Conservation (phyloP, 2,329 filamentous ascomycete species). For the Sporothrix pseudoabietina region DNA sequence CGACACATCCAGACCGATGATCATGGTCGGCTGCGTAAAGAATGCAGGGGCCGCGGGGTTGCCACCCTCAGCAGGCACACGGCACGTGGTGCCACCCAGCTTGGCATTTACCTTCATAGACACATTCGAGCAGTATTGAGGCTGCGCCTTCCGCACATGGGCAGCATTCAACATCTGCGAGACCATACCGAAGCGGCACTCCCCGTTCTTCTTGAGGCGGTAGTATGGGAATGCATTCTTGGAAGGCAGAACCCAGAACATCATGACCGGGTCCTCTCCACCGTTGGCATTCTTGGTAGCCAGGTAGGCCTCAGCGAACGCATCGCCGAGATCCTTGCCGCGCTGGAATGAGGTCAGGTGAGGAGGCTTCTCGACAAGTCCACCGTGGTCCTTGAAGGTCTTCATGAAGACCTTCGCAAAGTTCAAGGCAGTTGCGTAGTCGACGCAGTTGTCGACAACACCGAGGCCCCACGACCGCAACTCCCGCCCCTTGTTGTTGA, state of each 20-base stretch:
- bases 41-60: constrained; percentile 38
- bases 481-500: constrained; percentile 57
- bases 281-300: constrained; percentile 54
- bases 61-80: constrained; percentile 42
- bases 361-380: constrained; percentile 47
- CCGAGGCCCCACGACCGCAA: constrained; percentile 77
- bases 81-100: constrained; percentile 77
- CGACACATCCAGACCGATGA: constrained; percentile 90
- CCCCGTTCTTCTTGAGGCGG: constrained; percentile 84
- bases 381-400: constrained; percentile 55
- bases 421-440: constrained; percentile 57
- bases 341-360: constrained; percentile 38
- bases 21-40: constrained; percentile 66
- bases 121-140: constrained; percentile 91
- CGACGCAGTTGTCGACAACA: constrained; percentile 59
- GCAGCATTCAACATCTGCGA: constrained; percentile 77
- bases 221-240: constrained; percentile 75
- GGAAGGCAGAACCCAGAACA: constrained; percentile 76
- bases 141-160: constrained; percentile 69
- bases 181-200: constrained; percentile 80
- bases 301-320: constrained; percentile 59
- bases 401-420: constrained; percentile 56
- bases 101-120: constrained; percentile 97
- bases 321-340: constrained; percentile 42
- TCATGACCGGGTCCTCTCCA: constrained; percentile 66